Base-by-base conservation (phyloP, 1,139 yeast species). In the Blastobotrys capitulatus region DNA sequence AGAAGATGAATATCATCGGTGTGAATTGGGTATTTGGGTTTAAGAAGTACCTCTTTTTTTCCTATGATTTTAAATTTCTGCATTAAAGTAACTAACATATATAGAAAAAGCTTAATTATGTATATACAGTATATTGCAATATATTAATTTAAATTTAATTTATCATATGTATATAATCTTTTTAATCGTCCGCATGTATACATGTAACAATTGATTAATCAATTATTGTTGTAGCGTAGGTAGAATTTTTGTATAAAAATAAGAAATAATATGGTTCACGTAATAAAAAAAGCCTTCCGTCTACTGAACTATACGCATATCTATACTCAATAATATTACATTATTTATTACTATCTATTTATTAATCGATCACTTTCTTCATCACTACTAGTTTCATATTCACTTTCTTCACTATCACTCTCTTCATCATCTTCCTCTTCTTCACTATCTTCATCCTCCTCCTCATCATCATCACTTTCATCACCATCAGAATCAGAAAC, bases 1-100 rank as follows among this genome's bases (percentile, higher is more conserved):
- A 8, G 68, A 63, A 13, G 58, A 54, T 4, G 56, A 58, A 38
- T 63, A 62, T 48, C 59, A 56, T 38, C 60, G 66, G 4, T 59
- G 68, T 40, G 75, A 77, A 49, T 62, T 77, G 46, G 78, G 76
- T 53, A 64, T 70, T 7, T 68, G 72, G 72, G 57, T 70, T 22
- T 71, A 22, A n/a, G n/a, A n/a, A n/a, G n/a, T n/a, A n/a, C n/a
- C n/a, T n/a, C n/a, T n/a, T n/a, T n/a, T n/a, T n/a, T n/a, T n/a
- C n/a, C n/a, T n/a, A 61, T 47, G 13, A 12, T 29, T 29, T 29
- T 12, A 12, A n/a, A 12, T 29, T 29, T 29, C 34, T 29, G n/a
- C n/a, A n/a, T 29, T 12, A 12, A 29, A 12, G 34, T 29, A n/a
- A n/a, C n/a, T n/a, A n/a, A n/a, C n/a, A n/a, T n/a, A n/a, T n/a